Evolutionary conservation across 768 basidiomycete species (phyloP), one percentile per base, ranked within the genome.

Genomic region (Pilatotrama ljubarskyi): DNA sequence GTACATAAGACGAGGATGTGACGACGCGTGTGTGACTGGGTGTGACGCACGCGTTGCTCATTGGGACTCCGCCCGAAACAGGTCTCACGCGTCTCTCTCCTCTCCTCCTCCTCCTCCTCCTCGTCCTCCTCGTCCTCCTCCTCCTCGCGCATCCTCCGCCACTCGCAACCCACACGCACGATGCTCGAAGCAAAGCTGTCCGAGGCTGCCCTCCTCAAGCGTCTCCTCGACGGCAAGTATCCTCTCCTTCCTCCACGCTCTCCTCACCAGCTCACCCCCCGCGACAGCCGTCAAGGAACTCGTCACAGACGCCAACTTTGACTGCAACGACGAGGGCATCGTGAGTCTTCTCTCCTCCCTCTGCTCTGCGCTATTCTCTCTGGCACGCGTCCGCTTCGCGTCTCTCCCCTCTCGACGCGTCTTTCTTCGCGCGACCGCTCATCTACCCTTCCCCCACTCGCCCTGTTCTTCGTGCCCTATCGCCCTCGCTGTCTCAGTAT

Each of bases 271-370:
- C 36, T 50, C 42, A 50, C 51, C 22, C 2, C n/a, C 35, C 43
- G 41, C 24, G 43, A 13, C 67, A 98, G 96, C 95, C 55, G 86
- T 98, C 84, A 98, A 97, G 75, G 97, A 98, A 72, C 87, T 98
- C 47, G 95, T 99, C 47, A 86, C 93, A 5, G 97, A 98, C 72
- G 95, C 94, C 71, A 98, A 98, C 75, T 97, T 98, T 68, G 91
- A 96, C 70, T 98, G 96, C 74, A 92, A 86, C 62, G 96, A 99
- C 64, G 93, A 95, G 64, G 97, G 95, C 35, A 88, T 99, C 66
- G 87, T 88, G 63, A 62, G 86, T 80, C 0, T 35, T 18, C 17
- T 17, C 35, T 37, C 2, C 26, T 14, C 17, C 41, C 35, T 37
- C 20, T 17, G 29, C 3, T 10, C 41, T 14, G 17, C n/a, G n/a